Evolutionary conservation across 257 asterid species (phyloP).

Genomic region (Scutellaria barbata): DNA sequence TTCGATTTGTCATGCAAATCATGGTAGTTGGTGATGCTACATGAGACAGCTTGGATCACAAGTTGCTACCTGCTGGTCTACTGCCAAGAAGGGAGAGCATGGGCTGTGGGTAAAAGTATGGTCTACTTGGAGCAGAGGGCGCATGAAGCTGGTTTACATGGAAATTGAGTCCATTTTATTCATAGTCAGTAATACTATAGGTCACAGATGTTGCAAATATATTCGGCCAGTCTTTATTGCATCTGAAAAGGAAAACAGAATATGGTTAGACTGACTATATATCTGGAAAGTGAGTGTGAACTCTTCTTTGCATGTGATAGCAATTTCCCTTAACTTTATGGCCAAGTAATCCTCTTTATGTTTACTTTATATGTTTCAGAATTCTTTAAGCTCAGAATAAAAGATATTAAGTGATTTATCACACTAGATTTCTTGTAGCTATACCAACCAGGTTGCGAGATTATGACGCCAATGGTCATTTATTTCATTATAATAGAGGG

Average conservation of each 20-base stretch:
- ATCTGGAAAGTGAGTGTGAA: background rate
- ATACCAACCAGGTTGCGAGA: conserved; percentile 22
- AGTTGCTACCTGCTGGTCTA: conserved; percentile 4
- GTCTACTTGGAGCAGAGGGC: conserved; percentile 16
- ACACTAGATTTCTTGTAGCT: conserved; percentile 16
- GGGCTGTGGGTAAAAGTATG: background rate
- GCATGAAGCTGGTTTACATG: conserved; percentile 17
- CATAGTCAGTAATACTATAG: background rate
- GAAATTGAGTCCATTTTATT: conserved; percentile 11
- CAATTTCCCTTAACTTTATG: conserved; percentile 4
- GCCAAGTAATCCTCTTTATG: background rate
- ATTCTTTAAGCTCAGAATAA: conserved; percentile 14
- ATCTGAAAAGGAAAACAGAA: conserved; percentile 9
- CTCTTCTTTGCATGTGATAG: background rate
- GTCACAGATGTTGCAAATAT: background rate
- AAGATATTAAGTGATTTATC: conserved; percentile 1
- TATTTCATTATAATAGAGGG: conserved; percentile 12
- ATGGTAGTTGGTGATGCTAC: conserved; percentile 15
- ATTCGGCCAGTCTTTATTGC: conserved; percentile 26
- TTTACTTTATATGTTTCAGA: background rate
- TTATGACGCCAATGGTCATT: conserved; percentile 13
- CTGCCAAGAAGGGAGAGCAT: conserved; percentile 13
- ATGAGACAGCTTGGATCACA: conserved; percentile 10
- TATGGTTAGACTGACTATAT: background rate
- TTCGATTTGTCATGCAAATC: conserved; percentile 1